phyloP scores from a whole-genome alignment of 2,329 filamentous ascomycete species.

The Fusarium beomiforme region DNA sequence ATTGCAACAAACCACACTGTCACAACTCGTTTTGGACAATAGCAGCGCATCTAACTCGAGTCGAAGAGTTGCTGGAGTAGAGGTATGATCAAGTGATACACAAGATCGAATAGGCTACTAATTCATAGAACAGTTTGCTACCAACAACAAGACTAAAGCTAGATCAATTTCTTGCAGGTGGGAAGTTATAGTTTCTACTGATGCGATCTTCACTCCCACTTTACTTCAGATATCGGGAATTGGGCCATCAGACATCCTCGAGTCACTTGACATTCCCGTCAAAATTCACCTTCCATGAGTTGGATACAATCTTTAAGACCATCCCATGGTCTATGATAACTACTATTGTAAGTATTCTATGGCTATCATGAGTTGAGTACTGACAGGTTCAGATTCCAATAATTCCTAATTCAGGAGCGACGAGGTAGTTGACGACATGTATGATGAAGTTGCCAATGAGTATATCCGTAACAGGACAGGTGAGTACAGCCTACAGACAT shows the following conservation, averaged over 20 bases:
- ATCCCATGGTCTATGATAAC: constrained; percentile 15
- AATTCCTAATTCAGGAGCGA: constrained; percentile 10
- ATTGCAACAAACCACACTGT: constrained; percentile 8
- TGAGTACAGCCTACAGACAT: background rate
- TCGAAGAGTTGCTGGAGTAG: constrained; percentile 16
- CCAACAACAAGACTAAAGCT: background rate
- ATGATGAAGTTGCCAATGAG: background rate
- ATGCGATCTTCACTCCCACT: constrained; percentile 16
- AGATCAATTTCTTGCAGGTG: background rate
- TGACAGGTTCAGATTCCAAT: constrained; percentile 6
- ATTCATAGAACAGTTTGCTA: background rate
- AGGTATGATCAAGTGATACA: background rate
- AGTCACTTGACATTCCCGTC: background rate
- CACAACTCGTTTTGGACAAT: constrained; percentile 8
- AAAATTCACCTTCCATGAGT: constrained; percentile 16
- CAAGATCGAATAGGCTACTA: background rate
- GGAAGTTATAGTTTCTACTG: constrained; percentile 24
- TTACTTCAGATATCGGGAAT: constrained; percentile 25
- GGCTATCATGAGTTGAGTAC: background rate
- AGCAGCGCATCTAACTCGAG: background rate
- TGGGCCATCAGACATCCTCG: background rate
- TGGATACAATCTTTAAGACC: constrained; percentile 24
- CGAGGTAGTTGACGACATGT: constrained; percentile 9
- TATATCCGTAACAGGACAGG: constrained; percentile 21
- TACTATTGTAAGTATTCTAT: constrained; percentile 1